These are phyloP conservation scores for Ambrosia artemisiifolia DNA, from an alignment of 129 eudicot genomes.

Conservation along the genomic window DNA sequence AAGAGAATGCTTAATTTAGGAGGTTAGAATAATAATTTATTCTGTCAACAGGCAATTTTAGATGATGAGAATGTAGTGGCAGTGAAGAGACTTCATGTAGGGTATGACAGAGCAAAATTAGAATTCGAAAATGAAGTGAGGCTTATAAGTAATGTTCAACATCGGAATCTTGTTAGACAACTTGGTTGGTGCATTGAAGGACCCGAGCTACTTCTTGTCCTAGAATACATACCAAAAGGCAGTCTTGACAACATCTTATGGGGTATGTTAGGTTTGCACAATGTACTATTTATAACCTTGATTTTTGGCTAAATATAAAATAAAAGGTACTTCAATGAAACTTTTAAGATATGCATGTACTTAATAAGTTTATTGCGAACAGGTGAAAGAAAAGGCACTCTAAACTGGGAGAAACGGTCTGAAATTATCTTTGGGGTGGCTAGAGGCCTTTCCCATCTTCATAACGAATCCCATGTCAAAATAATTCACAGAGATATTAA, in stretches of 20 bases:
- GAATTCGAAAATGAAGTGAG: slow-evolving; percentile 57
- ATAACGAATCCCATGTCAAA: slow-evolving; percentile 46
- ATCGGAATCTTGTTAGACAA: slow-evolving; percentile 53
- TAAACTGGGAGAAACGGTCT: slow-evolving; percentile 49
- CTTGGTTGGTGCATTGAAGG: slow-evolving; percentile 59
- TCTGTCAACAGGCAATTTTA: slow-evolving; percentile 32
- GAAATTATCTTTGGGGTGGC: slow-evolving; percentile 53
- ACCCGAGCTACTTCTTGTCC: slow-evolving; percentile 52
- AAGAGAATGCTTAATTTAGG: not conserved
- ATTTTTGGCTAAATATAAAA: not conserved
- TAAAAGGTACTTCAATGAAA: not conserved
- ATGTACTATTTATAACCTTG: not conserved
- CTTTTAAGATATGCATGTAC: not conserved
- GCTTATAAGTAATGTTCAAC: slow-evolving; percentile 53
- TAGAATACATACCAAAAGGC: slow-evolving; percentile 59
- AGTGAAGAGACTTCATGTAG: slow-evolving; percentile 46
- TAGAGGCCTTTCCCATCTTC: slow-evolving; percentile 61
- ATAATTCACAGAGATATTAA: slow-evolving; percentile 66
- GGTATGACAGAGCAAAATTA: slow-evolving; percentile 34
- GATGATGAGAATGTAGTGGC: slow-evolving; percentile 44
- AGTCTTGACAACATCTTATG: slow-evolving; percentile 60
- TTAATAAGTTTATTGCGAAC: not conserved
- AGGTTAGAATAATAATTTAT: not conserved
- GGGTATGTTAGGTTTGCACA: slow-evolving; percentile 26
- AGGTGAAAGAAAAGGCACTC: slow-evolving; percentile 46